Percentiles rank a stretch among this genome's conserved stretches.
phyloP scores from a whole-genome alignment of 108 stramenopile species.

The Craspedostauros australis region DNA sequence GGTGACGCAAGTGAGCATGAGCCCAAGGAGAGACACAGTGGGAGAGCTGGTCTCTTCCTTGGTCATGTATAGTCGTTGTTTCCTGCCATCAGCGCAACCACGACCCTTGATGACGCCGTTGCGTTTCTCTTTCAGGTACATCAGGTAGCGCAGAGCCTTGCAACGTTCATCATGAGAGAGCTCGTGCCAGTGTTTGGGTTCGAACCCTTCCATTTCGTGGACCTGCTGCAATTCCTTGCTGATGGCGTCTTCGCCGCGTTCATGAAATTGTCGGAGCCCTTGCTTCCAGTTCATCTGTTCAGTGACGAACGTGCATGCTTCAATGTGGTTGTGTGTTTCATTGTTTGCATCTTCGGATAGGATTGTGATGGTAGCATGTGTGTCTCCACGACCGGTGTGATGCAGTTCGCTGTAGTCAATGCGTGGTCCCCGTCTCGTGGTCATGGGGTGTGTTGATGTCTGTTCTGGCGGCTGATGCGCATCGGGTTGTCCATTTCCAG shows the following conservation, averaged over 20 bases:
- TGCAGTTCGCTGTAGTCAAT: too few species aligned
- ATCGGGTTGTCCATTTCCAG: too few species aligned
- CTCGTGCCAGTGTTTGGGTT: slow-evolving; percentile 4
- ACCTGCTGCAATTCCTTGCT: slow-evolving; percentile 34
- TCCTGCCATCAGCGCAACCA: slow-evolving; percentile 35
- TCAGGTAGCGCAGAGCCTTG: slow-evolving; percentile 28
- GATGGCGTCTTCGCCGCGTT: slow-evolving; percentile 19
- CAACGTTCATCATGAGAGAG: slow-evolving; percentile 23
- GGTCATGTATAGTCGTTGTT: slow-evolving; percentile 17
- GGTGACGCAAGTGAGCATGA: slow-evolving; percentile 21
- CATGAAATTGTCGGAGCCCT: slow-evolving; percentile 30
- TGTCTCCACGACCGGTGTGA: too few species aligned
- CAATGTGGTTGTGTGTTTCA: too few species aligned
- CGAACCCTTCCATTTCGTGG: slow-evolving; percentile 22
- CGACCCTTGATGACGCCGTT: slow-evolving; percentile 32
- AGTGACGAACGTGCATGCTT: too few species aligned
- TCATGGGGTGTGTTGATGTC: too few species aligned
- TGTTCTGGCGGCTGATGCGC: too few species aligned
- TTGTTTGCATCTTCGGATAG: too few species aligned
- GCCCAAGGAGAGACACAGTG: slow-evolving; percentile 26
- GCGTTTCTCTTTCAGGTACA: slow-evolving; percentile 40
- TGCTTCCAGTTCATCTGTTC: too few species aligned
- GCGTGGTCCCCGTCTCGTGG: too few species aligned
- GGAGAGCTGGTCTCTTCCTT: slow-evolving; percentile 33
- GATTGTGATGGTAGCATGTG: too few species aligned